Base-by-base conservation (phyloP, 2,329 filamentous ascomycete species). In the Stagonosporopsis chrysanthemi region DNA sequence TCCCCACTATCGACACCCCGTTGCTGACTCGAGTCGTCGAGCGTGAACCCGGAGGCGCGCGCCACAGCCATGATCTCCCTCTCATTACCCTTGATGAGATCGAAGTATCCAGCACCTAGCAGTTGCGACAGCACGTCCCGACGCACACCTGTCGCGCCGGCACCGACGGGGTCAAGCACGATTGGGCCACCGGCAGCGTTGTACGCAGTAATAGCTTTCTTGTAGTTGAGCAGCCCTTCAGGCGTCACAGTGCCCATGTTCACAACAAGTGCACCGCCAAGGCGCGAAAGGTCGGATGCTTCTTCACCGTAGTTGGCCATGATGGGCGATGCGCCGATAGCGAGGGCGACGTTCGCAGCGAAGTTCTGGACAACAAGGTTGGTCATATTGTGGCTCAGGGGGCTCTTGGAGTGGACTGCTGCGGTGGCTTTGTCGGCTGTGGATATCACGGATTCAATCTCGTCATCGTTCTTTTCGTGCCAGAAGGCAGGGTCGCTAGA, bases 331-430 rank as follows among this genome's bases (percentile, higher is more conserved):
- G 90, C 90, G 33, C 94, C 94, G 49, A 96, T 83, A 31, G 89
- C 86, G 15, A 97, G 83, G 36, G 91, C 92, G 3, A 97, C 89
- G 71, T 96, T 97, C 49, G 95, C 94, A 15, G 93, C 91, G 69
- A 98, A 90, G 78, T 97, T 97, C 71, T 97, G 92, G 22, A 97
- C 94, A 0, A 98, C 94, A 49, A 93, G 83, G 74, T 98, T 98
- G 50, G 95, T 98, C 91, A 98, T 98, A 78, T 97, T 97, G 78
- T 98, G 94, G 47, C 90, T 90, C 22, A 98, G 82, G 0, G 93
- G 92, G 54, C 85, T 88, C 40, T 78, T 81, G 2, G 80, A 74
- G 5, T 85, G 85, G 44, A 97, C 84, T 6, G 82, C 81, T 57
- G 79, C 80, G 40, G 96, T 81, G 17, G 90, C 77, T 3, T 66